Percentiles rank a stretch among this genome's conserved stretches.
Conservation (phyloP, 768 basidiomycete genomes). For the Leccinum disarticulatum region DNA sequence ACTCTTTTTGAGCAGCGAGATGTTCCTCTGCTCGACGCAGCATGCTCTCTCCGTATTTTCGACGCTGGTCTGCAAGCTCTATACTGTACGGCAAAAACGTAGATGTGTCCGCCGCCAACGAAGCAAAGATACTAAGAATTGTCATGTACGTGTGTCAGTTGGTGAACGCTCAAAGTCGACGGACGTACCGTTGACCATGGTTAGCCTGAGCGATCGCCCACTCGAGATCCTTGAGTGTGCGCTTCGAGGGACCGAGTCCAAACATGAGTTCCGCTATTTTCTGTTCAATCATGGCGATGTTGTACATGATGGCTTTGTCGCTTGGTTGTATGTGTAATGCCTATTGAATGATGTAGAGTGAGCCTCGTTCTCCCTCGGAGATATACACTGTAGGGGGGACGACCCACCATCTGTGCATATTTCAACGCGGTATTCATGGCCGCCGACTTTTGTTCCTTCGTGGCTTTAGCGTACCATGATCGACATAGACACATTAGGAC, state of each 20-base stretch:
- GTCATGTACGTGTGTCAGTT: not conserved
- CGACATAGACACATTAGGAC: slow-evolving; percentile 85
- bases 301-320: slow-evolving; percentile 91
- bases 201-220: slow-evolving; percentile 75
- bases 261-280: slow-evolving; percentile 92
- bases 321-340: slow-evolving; percentile 80
- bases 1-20: slow-evolving; percentile 50
- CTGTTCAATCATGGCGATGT: slow-evolving; percentile 98
- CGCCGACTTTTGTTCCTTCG: slow-evolving; percentile 78
- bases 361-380: not conserved
- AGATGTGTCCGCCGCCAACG: slow-evolving; percentile 73
- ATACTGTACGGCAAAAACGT: slow-evolving; percentile 74
- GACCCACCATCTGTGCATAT: slow-evolving; percentile 73
- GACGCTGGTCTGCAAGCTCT: slow-evolving; percentile 86
- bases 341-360: slow-evolving; percentile 39
- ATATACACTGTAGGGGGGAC: not conserved
- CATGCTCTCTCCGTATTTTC: slow-evolving; percentile 88
- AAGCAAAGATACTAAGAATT: slow-evolving; percentile 69
- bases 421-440: slow-evolving; percentile 84
- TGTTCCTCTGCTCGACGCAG: slow-evolving; percentile 40
- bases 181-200: slow-evolving; percentile 79
- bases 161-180: not conserved
- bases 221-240: slow-evolving; percentile 78
- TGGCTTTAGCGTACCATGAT: slow-evolving; percentile 93
- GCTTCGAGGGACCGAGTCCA: slow-evolving; percentile 67